Base-by-base conservation (phyloP, 257 asterid genomes). In the Nicotiana tabacum region DNA sequence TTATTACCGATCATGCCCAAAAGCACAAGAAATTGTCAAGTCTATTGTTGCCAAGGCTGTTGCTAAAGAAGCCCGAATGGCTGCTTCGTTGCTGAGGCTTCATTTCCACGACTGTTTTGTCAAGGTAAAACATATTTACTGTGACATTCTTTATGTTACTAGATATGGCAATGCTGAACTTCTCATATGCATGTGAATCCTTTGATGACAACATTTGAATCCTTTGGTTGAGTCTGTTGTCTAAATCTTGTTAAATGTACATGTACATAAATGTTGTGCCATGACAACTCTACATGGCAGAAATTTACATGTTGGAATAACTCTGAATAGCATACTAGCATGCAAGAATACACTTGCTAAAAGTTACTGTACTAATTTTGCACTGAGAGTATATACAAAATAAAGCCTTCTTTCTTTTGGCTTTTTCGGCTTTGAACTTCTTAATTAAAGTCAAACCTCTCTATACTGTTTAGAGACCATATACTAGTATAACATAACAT, bases 31-130 rank as follows among this genome's bases (percentile, higher is more conserved):
- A 37, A 92, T 95, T 24, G 92, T 95, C 0, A 86, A 84, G 82
- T 90, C 96, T 18, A 68, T 94, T 51, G 96, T 95, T 61, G 92
- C 97, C 0, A 91, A 92, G 82, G 98, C 97, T 4, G 97, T 95
- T 13, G 91, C 93, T 15, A 88, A 53, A 85, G 98, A 95, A 78
- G 89, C 97, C 18, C 94, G 99, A 55, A 94, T 95, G 97, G 99
- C 98, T 77, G 99, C 99, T 81, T 94, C 99, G 8, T 92, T 95
- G 77, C 60, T 93, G 53, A 88, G 98, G 89, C 98, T 95, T 68
- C 98, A 93, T 83, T 95, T 95, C 82, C 99, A 95, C 65, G 99
- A 95, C 81, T 95, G 99, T 89, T 95, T 95, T 84, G 98, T 93
- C 84, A 87, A 91, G 98, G 98, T 94, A 79, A 43, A 58, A 21